These are phyloP conservation scores for Phytophthora boehmeriae DNA, from an alignment of 352 stramenopile genomes.

Conservation along the genomic window DNA sequence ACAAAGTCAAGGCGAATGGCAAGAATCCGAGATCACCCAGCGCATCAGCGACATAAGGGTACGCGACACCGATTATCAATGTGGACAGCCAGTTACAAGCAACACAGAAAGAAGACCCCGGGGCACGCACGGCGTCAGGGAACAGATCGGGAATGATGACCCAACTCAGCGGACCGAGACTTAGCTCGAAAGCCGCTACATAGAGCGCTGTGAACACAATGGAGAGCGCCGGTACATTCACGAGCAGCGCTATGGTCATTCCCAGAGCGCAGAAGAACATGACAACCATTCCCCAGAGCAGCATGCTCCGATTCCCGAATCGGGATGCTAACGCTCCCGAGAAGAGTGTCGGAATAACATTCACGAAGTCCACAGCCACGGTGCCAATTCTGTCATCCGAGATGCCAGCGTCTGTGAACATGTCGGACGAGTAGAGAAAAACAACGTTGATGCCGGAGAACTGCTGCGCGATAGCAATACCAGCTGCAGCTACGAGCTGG, in stretches of 20 bases:
- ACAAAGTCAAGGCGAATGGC: constrained; percentile 36
- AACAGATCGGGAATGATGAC: constrained; percentile 56
- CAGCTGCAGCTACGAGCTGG: constrained; percentile 47
- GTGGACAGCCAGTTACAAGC: constrained; percentile 43
- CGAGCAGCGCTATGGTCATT: constrained; percentile 41
- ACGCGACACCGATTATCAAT: constrained; percentile 54
- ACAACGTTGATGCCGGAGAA: constrained; percentile 63
- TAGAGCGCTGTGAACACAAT: constrained; percentile 49
- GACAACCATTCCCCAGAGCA: constrained; percentile 34
- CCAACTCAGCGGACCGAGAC: constrained; percentile 45
- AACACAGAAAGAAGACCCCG: constrained; percentile 36
- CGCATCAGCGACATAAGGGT: constrained; percentile 46
- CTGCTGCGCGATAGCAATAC: constrained; percentile 43
- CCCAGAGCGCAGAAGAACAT: constrained; percentile 47
- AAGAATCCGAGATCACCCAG: constrained; percentile 40
- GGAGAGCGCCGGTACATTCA: constrained; percentile 30
- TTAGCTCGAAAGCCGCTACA: constrained; percentile 36
- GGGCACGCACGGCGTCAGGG: constrained; percentile 43
- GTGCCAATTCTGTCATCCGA: constrained; percentile 38
- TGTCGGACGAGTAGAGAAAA: constrained; percentile 59
- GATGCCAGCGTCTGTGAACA: constrained; percentile 44
- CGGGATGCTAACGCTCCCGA: constrained; percentile 32
- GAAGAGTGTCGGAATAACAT: constrained; percentile 42
- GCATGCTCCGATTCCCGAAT: constrained; percentile 43
- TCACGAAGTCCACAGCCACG: constrained; percentile 44